Percentiles rank a stretch among this genome's conserved stretches.
Conservation (phyloP, 768 basidiomycete genomes). For the Dacryopinax primogenitus region DNA sequence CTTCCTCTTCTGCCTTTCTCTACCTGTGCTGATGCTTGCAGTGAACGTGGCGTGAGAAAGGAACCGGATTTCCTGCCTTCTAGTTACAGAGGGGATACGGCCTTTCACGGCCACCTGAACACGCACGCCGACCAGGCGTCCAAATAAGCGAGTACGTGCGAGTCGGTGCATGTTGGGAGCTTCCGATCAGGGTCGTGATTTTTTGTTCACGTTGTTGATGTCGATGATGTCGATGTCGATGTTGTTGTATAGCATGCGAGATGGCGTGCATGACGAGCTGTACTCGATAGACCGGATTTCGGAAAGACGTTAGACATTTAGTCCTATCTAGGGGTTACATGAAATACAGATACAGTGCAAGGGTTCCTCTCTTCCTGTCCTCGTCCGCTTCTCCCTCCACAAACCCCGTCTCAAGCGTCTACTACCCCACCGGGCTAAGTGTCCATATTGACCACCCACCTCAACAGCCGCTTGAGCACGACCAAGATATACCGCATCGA, state of each 20-base stretch:
- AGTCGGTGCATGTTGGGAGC: not conserved
- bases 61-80: constrained; percentile 51
- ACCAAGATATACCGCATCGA: constrained; percentile 82
- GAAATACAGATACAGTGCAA: not conserved
- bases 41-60: constrained; percentile 53
- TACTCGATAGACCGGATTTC: not conserved
- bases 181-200: too few relatives aligned
- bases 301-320: not conserved
- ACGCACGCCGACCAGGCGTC: not conserved
- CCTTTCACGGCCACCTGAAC: not conserved
- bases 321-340: not conserved
- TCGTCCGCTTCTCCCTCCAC: too few relatives aligned
- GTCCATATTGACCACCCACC: constrained; percentile 14
- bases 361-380: too few relatives aligned
- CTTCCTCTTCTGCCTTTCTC: not conserved
- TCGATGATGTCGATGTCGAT: not conserved
- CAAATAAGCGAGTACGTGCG: not conserved
- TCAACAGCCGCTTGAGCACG: constrained; percentile 69
- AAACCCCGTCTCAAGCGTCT: too few relatives aligned
- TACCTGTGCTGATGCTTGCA: constrained; percentile 23
- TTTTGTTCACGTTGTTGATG: too few relatives aligned
- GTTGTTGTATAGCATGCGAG: not conserved
- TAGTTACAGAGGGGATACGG: constrained; percentile 29
- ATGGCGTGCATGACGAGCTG: not conserved
- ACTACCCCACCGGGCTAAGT: not conserved